Base-by-base conservation (phyloP, 805 yeast species). In the Nakazawaea wyomingensis region DNA sequence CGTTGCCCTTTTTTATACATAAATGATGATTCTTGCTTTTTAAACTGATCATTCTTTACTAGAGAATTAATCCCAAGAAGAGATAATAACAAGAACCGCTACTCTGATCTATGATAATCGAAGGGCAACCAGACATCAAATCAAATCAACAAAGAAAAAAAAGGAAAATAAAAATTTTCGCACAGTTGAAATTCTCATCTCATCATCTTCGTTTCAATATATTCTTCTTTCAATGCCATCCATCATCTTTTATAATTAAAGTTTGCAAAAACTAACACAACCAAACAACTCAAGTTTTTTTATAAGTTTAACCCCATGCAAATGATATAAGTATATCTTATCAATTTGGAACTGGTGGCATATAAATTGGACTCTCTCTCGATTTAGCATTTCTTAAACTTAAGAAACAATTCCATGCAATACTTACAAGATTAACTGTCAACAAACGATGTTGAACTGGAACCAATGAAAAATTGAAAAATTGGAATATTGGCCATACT, bases 401-500 rank as follows among this genome's bases (percentile, higher is more conserved):
- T 50, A 90, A 59, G 55, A 72, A 87, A 21, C 91, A 78, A 58
- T 89, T 89, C 96, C 96, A 90, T 16, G 81, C 77, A 21, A 89
- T 76, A 37, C 91, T 78, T 20, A 85, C 71, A 4, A 79, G 46
- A 54, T 87, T 87, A 24, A 85, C 95, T 9, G 79, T 68, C 36
- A 85, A 54, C 36, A 90, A 60, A 30, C 95, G 72, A 52, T 74
- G 76, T 34, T 80, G 80, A 6, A 80, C 74, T 0, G 97, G 97
- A 2, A 88, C 74, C 6, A 85, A 54, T 36, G 80, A 72, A 55
- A 91, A 87, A 62, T 91, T 93, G 48, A 82, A 49, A 43, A 80
- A 54, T 62, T 93, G 98, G 49, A 93, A 85, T 0, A 77, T 61
- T 0, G 98, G 98, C 99, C 98, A 93, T 10, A 91, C 83, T 40